Evolutionary conservation across 768 basidiomycete species (phyloP).

Genomic region (Pulveroboletus sp.): DNA sequence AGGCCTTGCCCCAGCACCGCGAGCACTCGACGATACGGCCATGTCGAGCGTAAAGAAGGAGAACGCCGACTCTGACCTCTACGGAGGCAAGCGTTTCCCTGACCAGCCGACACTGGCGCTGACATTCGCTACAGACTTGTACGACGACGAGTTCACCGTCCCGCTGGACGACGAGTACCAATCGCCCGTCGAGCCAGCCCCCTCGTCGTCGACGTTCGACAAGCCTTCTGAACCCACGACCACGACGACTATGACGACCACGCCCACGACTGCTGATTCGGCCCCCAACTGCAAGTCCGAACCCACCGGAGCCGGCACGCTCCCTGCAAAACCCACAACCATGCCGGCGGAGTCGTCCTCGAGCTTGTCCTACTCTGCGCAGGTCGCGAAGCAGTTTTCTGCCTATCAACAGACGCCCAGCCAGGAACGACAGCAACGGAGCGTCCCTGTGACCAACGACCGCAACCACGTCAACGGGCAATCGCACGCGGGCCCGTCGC

Average conservation of each 20-base stretch:
- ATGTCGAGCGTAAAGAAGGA: slow-evolving; percentile 28
- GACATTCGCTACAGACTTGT: slow-evolving; percentile 41
- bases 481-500: slow-evolving; percentile 23
- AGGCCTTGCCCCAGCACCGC: slow-evolving; percentile 14
- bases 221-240: slow-evolving; percentile 16
- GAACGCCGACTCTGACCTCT: slow-evolving; percentile 39
- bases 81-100: slow-evolving; percentile 40
- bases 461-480: too few relatives aligned
- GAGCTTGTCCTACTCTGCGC: slow-evolving; percentile 55
- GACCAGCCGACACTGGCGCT: not conserved
- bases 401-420: slow-evolving; percentile 62
- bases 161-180: slow-evolving; percentile 32
- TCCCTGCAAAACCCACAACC: slow-evolving; percentile 28
- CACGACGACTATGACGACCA: slow-evolving; percentile 4
- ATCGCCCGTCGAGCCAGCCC: slow-evolving; percentile 24
- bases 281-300: slow-evolving; percentile 22
- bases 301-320: slow-evolving; percentile 15
- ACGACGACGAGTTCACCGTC: slow-evolving; percentile 42
- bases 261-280: slow-evolving; percentile 16
- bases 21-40: slow-evolving; percentile 2
- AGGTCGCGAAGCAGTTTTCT: slow-evolving; percentile 63
- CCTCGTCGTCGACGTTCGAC: slow-evolving; percentile 20
- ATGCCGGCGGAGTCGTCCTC: slow-evolving; percentile 22
- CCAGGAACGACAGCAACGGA: slow-evolving; percentile 54
- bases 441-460: slow-evolving; percentile 23